Evolutionary conservation across 2,329 filamentous ascomycete species (phyloP), one percentile per base, ranked within the genome.

Genomic region (Fusarium albidum): DNA sequence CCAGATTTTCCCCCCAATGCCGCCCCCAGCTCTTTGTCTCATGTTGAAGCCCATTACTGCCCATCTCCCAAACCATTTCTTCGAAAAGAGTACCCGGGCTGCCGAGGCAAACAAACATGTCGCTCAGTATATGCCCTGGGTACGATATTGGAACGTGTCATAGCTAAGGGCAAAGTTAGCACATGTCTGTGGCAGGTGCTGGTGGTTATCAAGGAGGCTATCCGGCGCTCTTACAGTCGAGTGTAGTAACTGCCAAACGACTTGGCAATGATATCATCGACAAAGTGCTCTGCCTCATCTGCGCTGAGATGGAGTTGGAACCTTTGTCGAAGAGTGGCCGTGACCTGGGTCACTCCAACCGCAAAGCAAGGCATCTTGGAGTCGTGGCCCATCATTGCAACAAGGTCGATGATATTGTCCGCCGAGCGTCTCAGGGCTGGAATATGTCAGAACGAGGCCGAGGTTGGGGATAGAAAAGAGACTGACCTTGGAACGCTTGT

Each of bases 221-320:
- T 21, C 15, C 4, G 15, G 17, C 10, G n/a, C 27, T 15, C 89
- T 80, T 77, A 92, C 86, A 93, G 82, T 77, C 90, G 84, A 70
- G 91, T 94, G 72, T 93, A 94, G 75, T 95, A 95, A 73, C 90
- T 94, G 58, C 91, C 91, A 64, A 91, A 82, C 60, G 89, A 91
- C 81, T 95, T 95, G 59, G 79, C 86, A 64, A 95, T 83, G 67
- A 95, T 75, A 69, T 93, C 90, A 29, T 95, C 91, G 14, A 95
- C 90, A 76, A 90, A 94, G 35, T 82, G 82, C 72, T 92, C 88
- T 5, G 91, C 91, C 70, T 93, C 91, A 59, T 93, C 89, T 46
- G 88, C 88, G 65, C 90, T 93, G 61, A 94, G 81, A 71, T 95
- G 90, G 53, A 94, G 77, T 77, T 93, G 90, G 71, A 95, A 92